Evolutionary conservation across 306 rosid species (phyloP).

Genomic region (Delonix regia): DNA sequence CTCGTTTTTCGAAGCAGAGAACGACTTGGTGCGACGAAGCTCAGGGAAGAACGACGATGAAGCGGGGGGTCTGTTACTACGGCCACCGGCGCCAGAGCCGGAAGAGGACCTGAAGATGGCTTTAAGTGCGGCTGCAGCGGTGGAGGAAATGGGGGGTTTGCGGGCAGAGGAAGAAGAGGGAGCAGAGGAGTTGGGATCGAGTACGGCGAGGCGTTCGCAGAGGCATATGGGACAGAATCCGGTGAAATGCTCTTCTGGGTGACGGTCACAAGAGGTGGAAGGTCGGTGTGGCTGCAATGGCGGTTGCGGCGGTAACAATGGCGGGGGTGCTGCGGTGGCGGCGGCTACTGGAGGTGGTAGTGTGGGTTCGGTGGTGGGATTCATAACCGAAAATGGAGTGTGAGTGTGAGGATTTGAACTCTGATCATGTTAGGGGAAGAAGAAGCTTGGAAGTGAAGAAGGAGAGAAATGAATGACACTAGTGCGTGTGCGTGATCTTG

Average conservation of each 20-base stretch:
- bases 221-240: conserved; percentile 88
- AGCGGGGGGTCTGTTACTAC: conserved; percentile 32
- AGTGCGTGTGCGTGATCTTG: conserved; percentile 1
- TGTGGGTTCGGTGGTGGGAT: conserved; percentile 62
- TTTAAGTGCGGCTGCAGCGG: conserved; percentile 72
- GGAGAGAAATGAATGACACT: background rate
- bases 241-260: conserved; percentile 74
- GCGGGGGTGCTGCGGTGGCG: conserved; percentile 39
- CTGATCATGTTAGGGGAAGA: conserved; percentile 55
- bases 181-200: conserved; percentile 57
- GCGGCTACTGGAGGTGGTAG: conserved; percentile 52
- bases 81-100: conserved; percentile 10
- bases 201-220: conserved; percentile 76
- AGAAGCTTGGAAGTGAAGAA: conserved; percentile 18
- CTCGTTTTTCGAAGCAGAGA: conserved; percentile 96
- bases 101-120: conserved; percentile 61
- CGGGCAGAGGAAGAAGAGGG: conserved; percentile 58
- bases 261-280: conserved; percentile 58
- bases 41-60: conserved; percentile 67
- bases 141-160: conserved; percentile 62
- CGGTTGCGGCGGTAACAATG: conserved; percentile 53
- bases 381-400: conserved; percentile 66
- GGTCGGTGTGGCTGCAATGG: conserved; percentile 68
- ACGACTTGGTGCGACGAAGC: conserved; percentile 95
- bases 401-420: conserved; percentile 38